Percentiles rank a stretch among this genome's conserved stretches.
These are phyloP conservation scores for Xylariaceae sp. DNA, from an alignment of 2,329 filamentous ascomycete species.

Conservation along the genomic window DNA sequence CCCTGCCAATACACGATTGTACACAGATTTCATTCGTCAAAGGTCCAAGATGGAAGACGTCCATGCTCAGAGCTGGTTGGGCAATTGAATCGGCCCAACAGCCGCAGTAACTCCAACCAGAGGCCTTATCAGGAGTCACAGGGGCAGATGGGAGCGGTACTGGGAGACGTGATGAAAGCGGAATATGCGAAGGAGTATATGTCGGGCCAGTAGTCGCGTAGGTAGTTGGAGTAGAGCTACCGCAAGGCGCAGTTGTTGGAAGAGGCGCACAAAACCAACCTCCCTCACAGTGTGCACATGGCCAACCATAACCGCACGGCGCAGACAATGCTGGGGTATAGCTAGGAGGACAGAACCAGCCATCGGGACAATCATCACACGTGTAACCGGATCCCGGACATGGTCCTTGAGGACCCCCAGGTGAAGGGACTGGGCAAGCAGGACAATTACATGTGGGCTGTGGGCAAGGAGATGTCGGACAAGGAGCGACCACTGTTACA, in stretches of 20 bases:
- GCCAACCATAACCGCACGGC: conserved; percentile 36
- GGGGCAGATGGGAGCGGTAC: conserved; percentile 16
- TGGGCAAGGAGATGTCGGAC: conserved; percentile 14
- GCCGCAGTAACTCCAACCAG: conserved; percentile 29
- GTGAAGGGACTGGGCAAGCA: conserved; percentile 11
- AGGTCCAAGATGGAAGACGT: conserved; percentile 14
- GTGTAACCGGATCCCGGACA: conserved; percentile 35
- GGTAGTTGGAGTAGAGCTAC: conserved; percentile 12
- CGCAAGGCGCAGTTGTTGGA: conserved; percentile 20
- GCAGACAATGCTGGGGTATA: conserved; percentile 33
- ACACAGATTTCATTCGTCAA: conserved; percentile 38
- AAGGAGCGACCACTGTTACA: conserved; percentile 17
- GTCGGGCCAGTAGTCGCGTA: conserved; percentile 3
- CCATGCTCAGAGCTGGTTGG: conserved; percentile 22
- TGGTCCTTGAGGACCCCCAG: conserved; percentile 25
- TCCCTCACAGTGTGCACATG: conserved; percentile 33
- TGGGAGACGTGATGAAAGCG: background rate
- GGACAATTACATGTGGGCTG: conserved; percentile 21
- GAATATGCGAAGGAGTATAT: background rate
- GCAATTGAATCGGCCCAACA: conserved; percentile 28
- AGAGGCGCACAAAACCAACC: conserved; percentile 36
- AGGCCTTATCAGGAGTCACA: conserved; percentile 20
- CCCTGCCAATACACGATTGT: conserved; percentile 42
- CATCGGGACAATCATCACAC: conserved; percentile 34
- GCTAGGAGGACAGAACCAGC: conserved; percentile 36